Evolutionary conservation across 73 alveolate genomes (phyloP), one percentile per base, ranked within the genome.

Genomic region (Paramecium primaurelia): DNA sequence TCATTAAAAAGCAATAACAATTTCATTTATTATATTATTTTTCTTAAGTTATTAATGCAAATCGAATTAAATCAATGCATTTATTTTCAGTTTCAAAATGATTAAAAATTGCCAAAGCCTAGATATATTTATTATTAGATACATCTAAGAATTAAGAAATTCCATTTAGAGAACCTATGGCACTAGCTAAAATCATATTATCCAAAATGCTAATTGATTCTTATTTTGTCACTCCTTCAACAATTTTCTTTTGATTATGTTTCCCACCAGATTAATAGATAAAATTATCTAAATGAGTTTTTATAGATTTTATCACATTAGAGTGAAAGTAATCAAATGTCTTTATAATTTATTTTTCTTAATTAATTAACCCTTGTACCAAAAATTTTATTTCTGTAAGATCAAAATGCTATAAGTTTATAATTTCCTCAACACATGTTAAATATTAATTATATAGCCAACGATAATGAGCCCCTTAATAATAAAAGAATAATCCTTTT

Each of bases 61-160:
- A 54, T 5, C 69, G 26, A 64, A 64, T 64, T 3, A 64, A 11
- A 10, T 64, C 84, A 64, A 64, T 64, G 10, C 84, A 64, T 64
- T 64, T 32, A 28, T 64, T 28, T 8, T 64, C 84, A 4, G 84
- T 64, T 64, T 64, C 84, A 34, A 64, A 64, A 11, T 64, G 25
- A 64, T 64, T 64, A 64, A 64, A 64, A 3, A 64, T 64, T 4
- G 84, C 84, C 49, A 64, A 64, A 32, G 84, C 84, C 84, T 64
- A 12, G 8, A 64, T 58, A 25, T n/a, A 14, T 54, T 8, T 25
- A 64, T 7, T 14, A 64, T 64, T 11, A 64, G 2, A 64, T 64
- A 64, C 84, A 28, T 64, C 84, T 64, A 64, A 34, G 26, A 64
- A 64, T 64, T 64, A 28, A 32, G 84, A 3, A 64, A 64, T 32